phyloP scores from a whole-genome alignment of 805 yeast species.

The Candida loeiensis region DNA sequence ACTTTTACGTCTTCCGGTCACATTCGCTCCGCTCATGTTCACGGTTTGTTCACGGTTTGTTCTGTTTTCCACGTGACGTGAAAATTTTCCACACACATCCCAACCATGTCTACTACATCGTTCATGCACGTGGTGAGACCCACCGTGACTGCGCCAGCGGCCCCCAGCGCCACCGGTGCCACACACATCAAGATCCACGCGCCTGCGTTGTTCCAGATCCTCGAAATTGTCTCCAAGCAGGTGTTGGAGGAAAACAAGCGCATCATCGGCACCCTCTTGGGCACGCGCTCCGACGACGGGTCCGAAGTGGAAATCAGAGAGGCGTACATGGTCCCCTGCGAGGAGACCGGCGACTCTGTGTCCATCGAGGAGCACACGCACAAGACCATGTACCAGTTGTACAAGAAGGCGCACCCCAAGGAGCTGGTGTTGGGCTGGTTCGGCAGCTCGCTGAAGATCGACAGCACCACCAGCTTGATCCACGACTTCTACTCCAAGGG shows the following conservation, averaged over 20 bases:
- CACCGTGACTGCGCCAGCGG: constrained; percentile 45
- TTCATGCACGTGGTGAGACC: constrained; percentile 51
- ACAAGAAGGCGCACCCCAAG: constrained; percentile 76
- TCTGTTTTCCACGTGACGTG: constrained; percentile 2
- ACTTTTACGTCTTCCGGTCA: too few relatives aligned
- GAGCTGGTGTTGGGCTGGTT: constrained; percentile 85
- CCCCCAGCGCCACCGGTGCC: constrained; percentile 45
- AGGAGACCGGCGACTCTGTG: constrained; percentile 69
- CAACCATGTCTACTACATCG: constrained; percentile 20
- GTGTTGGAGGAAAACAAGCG: constrained; percentile 43
- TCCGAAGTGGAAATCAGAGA: constrained; percentile 66
- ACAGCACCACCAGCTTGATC: constrained; percentile 69
- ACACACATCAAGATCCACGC: constrained; percentile 58
- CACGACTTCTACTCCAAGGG: constrained; percentile 78
- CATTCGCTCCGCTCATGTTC: neutral
- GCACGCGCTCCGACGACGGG: constrained; percentile 81
- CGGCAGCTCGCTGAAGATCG: constrained; percentile 57
- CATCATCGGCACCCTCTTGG: constrained; percentile 79
- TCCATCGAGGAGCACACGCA: constrained; percentile 75
- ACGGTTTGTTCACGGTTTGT: neutral
- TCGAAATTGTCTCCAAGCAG: constrained; percentile 65
- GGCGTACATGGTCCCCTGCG: constrained; percentile 78
- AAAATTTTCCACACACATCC: constrained; percentile 7
- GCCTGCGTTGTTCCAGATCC: constrained; percentile 69
- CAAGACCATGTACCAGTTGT: constrained; percentile 63